Base-by-base conservation (phyloP, 2,329 filamentous ascomycete species). In the Stachybotrys chlorohalonatus region DNA sequence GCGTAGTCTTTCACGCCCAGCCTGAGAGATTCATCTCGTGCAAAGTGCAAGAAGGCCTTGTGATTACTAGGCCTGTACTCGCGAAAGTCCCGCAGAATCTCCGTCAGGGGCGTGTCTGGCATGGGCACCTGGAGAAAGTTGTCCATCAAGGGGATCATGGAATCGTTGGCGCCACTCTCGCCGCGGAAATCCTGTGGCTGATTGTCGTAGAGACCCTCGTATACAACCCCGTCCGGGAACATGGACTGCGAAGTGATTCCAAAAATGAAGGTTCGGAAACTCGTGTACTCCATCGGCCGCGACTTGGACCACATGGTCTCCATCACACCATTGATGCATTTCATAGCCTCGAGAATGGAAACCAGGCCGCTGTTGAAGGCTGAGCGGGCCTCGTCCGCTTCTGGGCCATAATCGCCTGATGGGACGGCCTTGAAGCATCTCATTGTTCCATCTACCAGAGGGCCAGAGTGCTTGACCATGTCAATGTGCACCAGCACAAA, bases 401-500 rank as follows among this genome's bases (percentile, higher is more conserved):
- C 74, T 13, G 36, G 2, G 36, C 9, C 36, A 13, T 9, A 42
- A 9, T 42, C 2, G 2, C 11, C 46, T n/a, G 15, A 3, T 3
- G 9, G 15, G 9, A 47, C 46, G 9, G 46, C 17, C 36, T 86
- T 79, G 30, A 95, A 78, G 52, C 86, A 81, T 52, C 83, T 77
- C 50, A 90, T 78, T 4, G 85, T 82, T 36, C 90, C 90, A 47
- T 82, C 79, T 50, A 96, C 84, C 1, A 97, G 77, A 1, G 84
- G 82, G 0, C 87, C 87, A 0, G 91, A 92, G 70, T 95, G 84
- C 67, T 85, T 86, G 52, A 96, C 93, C 92, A 96, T 97, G 71
- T 95, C 90, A 52, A 97, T 85, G 70, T 96, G 93, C 5, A 94
- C 92, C 11, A 96, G 81, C n/a, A 96, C 90, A 68, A 97, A 96